Evolutionary conservation across 2,329 filamentous ascomycete genomes (phyloP), one percentile per base, ranked within the genome.

Genomic region (Bipolaris sorokiniana): DNA sequence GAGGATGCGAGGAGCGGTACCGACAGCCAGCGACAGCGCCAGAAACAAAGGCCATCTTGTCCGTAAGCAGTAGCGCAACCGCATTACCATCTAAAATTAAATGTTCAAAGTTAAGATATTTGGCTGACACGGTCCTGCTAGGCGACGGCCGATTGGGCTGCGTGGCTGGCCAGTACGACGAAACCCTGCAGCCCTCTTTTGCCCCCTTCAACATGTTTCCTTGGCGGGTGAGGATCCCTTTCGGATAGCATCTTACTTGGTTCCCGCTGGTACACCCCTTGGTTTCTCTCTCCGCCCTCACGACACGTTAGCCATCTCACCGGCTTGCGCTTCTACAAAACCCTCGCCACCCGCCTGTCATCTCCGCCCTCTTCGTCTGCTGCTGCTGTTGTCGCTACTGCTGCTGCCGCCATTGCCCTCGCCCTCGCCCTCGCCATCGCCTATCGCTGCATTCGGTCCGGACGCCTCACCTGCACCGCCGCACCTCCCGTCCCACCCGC

Each of bases 171-270:
- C 20, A 38, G 44, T 34, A 42, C 45, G 51, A 28, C 50, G 31
- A 58, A 58, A 41, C 55, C 54, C 45, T 58, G 51, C 33, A 16
- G 47, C 34, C 16, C 38, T 33, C 45, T 54, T 54, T 52, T 23
- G 49, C 55, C 55, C 55, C 49, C 49, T 52, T 58, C 55, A 46
- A 37, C 55, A 38, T 34, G 15, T 41, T 40, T 38, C 20, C 55
- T 58, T 58, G 55, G 55, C 55, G 51, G 33, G 40, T 23, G 51
- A 49, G 34, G 46, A 49, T 57, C 55, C 55, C 51, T 50, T 54
- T 50, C 20, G 54, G 36, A 49, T 42, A 47, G 20, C 54, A 45
- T 44, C 44, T 45, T 16, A 40, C 42, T 49, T 41, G 40, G 11
- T 22, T 34, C 33, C 20, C 16, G 42, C 34, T 44, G 28, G 34